Conservation (phyloP, 2,329 filamentous ascomycete genomes). For the Diaporthe capsici region DNA sequence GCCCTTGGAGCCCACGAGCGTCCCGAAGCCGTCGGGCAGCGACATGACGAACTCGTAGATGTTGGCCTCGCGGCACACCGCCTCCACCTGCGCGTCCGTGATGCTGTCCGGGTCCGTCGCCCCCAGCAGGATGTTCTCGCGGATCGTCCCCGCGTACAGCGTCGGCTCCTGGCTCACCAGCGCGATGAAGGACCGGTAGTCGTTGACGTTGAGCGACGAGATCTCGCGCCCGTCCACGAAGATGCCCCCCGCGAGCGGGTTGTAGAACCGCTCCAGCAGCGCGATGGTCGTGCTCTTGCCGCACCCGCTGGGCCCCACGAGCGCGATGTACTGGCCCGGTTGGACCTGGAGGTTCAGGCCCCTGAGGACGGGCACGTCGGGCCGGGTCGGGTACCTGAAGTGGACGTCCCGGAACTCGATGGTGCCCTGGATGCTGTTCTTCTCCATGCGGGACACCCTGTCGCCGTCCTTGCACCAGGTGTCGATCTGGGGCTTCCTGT, state of each 20-base stretch:
- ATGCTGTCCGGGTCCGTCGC: slow-evolving; percentile 73
- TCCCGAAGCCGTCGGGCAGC: slow-evolving; percentile 87
- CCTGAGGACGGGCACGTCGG: slow-evolving; percentile 91
- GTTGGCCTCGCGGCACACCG: slow-evolving; percentile 90
- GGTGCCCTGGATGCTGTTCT: slow-evolving; percentile 75
- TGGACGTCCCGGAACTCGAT: slow-evolving; percentile 94
- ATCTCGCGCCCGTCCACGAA: slow-evolving; percentile 89
- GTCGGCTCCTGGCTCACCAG: slow-evolving; percentile 96
- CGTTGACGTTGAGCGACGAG: slow-evolving; percentile 83
- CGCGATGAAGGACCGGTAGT: slow-evolving; percentile 86
- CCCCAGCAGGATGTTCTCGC: slow-evolving; percentile 90
- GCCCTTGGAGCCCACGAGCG: slow-evolving; percentile 89
- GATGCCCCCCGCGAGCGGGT: slow-evolving; percentile 84
- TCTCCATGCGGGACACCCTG: slow-evolving; percentile 55
- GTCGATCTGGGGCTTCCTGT: slow-evolving; percentile 85
- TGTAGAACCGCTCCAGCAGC: slow-evolving; percentile 94
- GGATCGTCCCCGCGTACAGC: slow-evolving; percentile 91
- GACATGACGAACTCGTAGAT: slow-evolving; percentile 94
- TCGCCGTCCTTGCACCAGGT: slow-evolving; percentile 82
- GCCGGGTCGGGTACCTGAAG: slow-evolving; percentile 93
- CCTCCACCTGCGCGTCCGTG: slow-evolving; percentile 78
- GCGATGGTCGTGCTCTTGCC: slow-evolving; percentile 96
- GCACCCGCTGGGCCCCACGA: slow-evolving; percentile 94
- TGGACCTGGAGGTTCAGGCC: slow-evolving; percentile 82
- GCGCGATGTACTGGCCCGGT: slow-evolving; percentile 86